Base-by-base conservation (phyloP, 2,329 filamentous ascomycete genomes). In the Fusarium pseudocircinatum region DNA sequence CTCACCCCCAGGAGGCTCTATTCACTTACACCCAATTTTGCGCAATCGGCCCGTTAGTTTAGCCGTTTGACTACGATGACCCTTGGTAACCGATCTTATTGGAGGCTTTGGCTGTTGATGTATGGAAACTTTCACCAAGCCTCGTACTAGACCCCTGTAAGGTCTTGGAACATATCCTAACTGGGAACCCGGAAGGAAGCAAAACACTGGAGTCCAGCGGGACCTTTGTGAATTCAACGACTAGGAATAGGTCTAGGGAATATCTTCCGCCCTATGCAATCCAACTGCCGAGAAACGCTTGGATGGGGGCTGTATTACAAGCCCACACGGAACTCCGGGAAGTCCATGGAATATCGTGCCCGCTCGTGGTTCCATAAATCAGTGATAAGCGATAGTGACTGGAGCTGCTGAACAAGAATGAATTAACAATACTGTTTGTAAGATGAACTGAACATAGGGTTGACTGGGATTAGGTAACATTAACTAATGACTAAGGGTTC, bases 211-310 rank as follows among this genome's bases (percentile, higher is more conserved):
- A 7, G 16, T 26, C 16, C 16, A 2, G 4, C 18, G 30, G 30
- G 30, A 36, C 16, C 16, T 52, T 52, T 52, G 47, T 36, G 14
- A 14, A 36, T 5, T 2, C n/a, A 36, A 6, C 28, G 30, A 36
- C n/a, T 10, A 20, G n/a, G n/a, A 20, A 26, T 1, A 26, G 20
- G 16, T 26, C 8, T 24, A 30, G 30, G 30, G 47, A 26, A 26
- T 15, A 36, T 3, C 20, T 11, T 52, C 30, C 12, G 12, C 47
- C 47, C 9, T 26, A 26, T 37, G 9, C 11, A 12, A 34, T 4
- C 10, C 18, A 36, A 52, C n/a, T 36, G 49, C 49, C 49, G n/a
- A 52, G 49, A 26, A 26, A 34, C 49, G 49, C 49, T 52, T n/a
- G 32, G n/a, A 36, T 36, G 49, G 49, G n/a, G n/a, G 18, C n/a